Base-by-base conservation (phyloP, 2,329 filamentous ascomycete species). In the Byssoonygena ceratinophila region DNA sequence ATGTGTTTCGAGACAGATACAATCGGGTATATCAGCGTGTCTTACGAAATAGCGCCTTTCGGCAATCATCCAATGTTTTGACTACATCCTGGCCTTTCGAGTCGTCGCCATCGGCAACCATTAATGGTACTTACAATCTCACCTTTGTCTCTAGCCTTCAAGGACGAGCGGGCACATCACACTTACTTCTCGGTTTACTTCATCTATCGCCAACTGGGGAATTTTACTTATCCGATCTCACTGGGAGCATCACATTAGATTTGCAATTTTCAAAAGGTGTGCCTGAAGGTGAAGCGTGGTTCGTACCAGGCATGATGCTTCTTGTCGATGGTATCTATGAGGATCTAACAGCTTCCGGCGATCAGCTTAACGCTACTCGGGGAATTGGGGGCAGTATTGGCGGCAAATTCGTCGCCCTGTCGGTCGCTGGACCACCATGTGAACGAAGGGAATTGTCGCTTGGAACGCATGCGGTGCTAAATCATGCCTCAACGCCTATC, bases 291-390 rank as follows among this genome's bases (percentile, higher is more conserved):
- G 88, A 87, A 22, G 84, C 87, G 3, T 98, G 89, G 85, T 96
- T 96, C 64, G 82, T 84, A 4, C 90, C 92, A 0, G 94, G 94
- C 2, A 97, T 97, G 89, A 86, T 98, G 45, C 86, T 97, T 2
- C 77, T 98, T 0, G 81, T 96, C 0, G 92, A 98, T 62, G 92
- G 92, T 5, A 82, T 91, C n/a, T 98, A 98, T 63, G 89, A 95
- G 60, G 87, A 89, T 56, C 79, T 83, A 57, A 82, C 80, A 18
- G 71, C 68, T 34, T 61, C 76, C 1, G 82, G 83, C 14, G 83
- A 82, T 18, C 82, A 80, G 0, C 74, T 94, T 3, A 85, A 87
- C 47, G 84, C 85, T 4, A 85, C 81, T 58, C 84, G 81, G 45
- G 91, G 91, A 39, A 82, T 96, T 23, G 91, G 91, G 37, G 91